Percentiles rank a stretch among this genome's conserved stretches.
phyloP scores from a whole-genome alignment of 805 yeast species.

The Ogataea polymorpha region DNA sequence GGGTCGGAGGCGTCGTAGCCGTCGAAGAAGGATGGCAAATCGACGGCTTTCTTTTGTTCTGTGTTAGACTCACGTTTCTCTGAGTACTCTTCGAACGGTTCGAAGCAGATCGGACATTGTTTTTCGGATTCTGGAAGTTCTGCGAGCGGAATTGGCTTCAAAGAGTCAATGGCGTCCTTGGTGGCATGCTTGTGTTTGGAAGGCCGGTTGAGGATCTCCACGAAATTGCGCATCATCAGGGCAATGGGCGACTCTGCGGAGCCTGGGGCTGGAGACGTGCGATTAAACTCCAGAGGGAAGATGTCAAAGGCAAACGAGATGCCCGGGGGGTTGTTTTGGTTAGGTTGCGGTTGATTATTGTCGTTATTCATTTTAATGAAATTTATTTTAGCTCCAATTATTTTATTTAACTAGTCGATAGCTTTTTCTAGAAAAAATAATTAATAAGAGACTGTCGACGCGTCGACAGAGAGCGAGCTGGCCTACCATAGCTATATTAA shows the following conservation, averaged over 20 bases:
- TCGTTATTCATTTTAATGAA: constrained; percentile 1
- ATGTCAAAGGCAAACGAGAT: constrained; percentile 18
- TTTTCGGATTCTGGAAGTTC: constrained; percentile 32
- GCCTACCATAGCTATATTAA: constrained; percentile 9
- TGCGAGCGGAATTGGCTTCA: constrained; percentile 27
- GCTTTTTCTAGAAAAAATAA: constrained; percentile 7
- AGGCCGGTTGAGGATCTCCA: constrained; percentile 16
- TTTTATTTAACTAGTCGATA: constrained; percentile 1
- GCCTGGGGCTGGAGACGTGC: neutral
- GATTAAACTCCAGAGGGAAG: constrained; percentile 5
- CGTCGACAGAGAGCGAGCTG: constrained; percentile 5
- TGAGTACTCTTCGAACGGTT: constrained; percentile 24
- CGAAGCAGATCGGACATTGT: constrained; percentile 44
- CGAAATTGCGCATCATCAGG: constrained; percentile 21
- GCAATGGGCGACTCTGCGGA: constrained; percentile 16
- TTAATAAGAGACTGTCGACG: constrained; percentile 3
- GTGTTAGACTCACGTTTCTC: neutral
- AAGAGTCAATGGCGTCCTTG: constrained; percentile 31
- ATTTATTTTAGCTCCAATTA: neutral
- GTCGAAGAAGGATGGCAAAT: constrained; percentile 15
- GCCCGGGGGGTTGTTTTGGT: constrained; percentile 13
- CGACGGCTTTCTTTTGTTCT: neutral
- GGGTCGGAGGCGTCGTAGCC: constrained; percentile 28
- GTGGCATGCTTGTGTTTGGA: constrained; percentile 27
- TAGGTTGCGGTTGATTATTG: constrained; percentile 4